A percentile compares a stretch with the other conserved stretches of the same genome.
Evolutionary conservation across 2,329 filamentous ascomycete species (phyloP).

Genomic region (Fusarium pseudograminearum): DNA sequence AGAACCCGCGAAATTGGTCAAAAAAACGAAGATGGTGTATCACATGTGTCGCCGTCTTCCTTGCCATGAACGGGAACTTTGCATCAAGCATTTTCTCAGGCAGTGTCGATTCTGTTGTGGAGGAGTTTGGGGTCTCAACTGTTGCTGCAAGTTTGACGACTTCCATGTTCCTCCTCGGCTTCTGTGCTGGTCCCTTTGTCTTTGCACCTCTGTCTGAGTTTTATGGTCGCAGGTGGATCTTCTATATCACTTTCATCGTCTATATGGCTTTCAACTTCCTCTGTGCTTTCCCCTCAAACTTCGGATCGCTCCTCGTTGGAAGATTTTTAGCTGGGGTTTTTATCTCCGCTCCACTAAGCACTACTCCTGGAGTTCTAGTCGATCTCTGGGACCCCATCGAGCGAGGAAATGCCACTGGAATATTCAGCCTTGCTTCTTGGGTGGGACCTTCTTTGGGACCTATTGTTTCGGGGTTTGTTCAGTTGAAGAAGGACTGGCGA

Average conservation of each 20-base stretch:
- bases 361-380: slow-evolving; percentile 64
- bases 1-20: slow-evolving; percentile 64
- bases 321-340: slow-evolving; percentile 68
- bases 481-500: slow-evolving; percentile 66
- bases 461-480: slow-evolving; percentile 67
- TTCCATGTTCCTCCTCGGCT: slow-evolving; percentile 67
- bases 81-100: slow-evolving; percentile 55
- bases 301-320: slow-evolving; percentile 64
- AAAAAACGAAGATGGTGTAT: slow-evolving; percentile 55
- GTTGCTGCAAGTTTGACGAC: slow-evolving; percentile 63
- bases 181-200: slow-evolving; percentile 68
- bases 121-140: slow-evolving; percentile 59
- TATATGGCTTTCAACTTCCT: slow-evolving; percentile 66
- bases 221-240: slow-evolving; percentile 66
- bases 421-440: slow-evolving; percentile 66
- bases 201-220: slow-evolving; percentile 70
- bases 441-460: slow-evolving; percentile 66
- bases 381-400: slow-evolving; percentile 66
- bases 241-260: slow-evolving; percentile 61
- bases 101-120: slow-evolving; percentile 49
- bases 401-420: slow-evolving; percentile 65
- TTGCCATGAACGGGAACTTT: slow-evolving; percentile 68
- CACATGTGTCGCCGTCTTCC: slow-evolving; percentile 57
- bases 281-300: slow-evolving; percentile 67
- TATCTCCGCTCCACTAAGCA: slow-evolving; percentile 62